Percentiles rank a stretch among this genome's conserved stretches.
These are phyloP conservation scores for Ganoderma lingzhi DNA, from an alignment of 1,284 basidiomycete species.

Conservation along the genomic window DNA sequence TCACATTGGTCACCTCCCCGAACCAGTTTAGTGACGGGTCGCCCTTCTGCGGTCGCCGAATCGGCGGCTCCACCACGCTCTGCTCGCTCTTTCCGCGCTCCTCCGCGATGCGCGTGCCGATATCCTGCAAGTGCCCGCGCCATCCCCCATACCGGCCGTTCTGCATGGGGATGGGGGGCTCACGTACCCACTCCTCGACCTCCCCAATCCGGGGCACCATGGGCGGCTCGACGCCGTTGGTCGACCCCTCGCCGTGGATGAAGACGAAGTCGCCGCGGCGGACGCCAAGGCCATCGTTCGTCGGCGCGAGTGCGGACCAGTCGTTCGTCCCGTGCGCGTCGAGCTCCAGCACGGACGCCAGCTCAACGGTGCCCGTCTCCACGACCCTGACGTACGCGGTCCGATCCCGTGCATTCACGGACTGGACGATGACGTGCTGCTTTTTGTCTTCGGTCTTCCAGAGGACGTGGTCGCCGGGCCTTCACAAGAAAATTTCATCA, in stretches of 20 bases:
- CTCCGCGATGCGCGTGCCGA: conserved; percentile 67
- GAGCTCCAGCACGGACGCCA: conserved; percentile 87
- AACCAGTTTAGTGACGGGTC: conserved; percentile 69
- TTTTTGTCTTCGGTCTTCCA: conserved; percentile 81
- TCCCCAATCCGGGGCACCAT: conserved; percentile 82
- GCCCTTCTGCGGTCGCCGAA: conserved; percentile 53
- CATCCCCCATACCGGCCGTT: conserved; percentile 68
- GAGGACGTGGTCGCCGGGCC: conserved; percentile 93
- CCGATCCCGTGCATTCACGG: conserved; percentile 76
- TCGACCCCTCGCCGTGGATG: conserved; percentile 68
- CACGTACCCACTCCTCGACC: conserved; percentile 79
- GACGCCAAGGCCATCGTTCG: conserved; percentile 75
- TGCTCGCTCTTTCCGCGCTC: conserved; percentile 48
- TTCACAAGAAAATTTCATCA: conserved; percentile 38
- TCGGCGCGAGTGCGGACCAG: conserved; percentile 49
- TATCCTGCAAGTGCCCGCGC: conserved; percentile 70
- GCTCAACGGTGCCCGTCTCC: conserved; percentile 63
- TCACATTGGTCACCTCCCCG: conserved; percentile 79
- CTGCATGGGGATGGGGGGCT: conserved; percentile 55
- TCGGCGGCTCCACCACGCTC: conserved; percentile 49
- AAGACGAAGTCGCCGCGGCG: conserved; percentile 88
- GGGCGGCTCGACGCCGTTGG: conserved; percentile 73
- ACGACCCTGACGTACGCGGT: conserved; percentile 70
- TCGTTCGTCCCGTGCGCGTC: conserved; percentile 81
- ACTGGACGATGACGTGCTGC: conserved; percentile 81